Conservation (phyloP, 2,329 filamentous ascomycete species). For the Pseudogymnoascus sp. region DNA sequence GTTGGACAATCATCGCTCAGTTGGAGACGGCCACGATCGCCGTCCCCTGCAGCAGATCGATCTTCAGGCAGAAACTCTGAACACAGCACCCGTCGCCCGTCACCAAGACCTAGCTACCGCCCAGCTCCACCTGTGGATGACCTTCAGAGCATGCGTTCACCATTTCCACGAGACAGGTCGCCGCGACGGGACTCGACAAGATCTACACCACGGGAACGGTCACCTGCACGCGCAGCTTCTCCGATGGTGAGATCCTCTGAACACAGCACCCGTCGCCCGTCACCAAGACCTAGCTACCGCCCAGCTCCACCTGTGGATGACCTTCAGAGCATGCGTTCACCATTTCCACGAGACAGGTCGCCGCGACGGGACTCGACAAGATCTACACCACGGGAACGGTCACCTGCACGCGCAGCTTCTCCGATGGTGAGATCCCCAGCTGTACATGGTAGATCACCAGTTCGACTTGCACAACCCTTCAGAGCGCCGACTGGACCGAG, state of each 20-base stretch:
- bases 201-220: conserved; percentile 27
- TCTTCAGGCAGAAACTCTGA: conserved; percentile 47
- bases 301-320: conserved; percentile 28
- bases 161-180: conserved; percentile 13
- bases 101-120: conserved; percentile 43
- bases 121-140: conserved; percentile 28
- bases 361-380: conserved; percentile 22
- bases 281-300: conserved; percentile 43
- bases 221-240: conserved; percentile 21
- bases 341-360: conserved; percentile 13
- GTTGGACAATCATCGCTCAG: conserved; percentile 38
- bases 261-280: conserved; percentile 57
- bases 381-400: conserved; percentile 27
- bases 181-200: conserved; percentile 22
- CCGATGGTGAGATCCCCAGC: conserved; percentile 6
- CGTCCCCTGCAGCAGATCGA: conserved; percentile 38
- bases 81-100: conserved; percentile 55
- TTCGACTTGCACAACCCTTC: conserved; percentile 25
- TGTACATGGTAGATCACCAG: conserved; percentile 24
- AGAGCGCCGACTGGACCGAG: conserved; percentile 29
- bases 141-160: conserved; percentile 22
- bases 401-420: conserved; percentile 21
- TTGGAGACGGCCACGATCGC: conserved; percentile 36
- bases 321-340: conserved; percentile 22
- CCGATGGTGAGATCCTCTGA: conserved; percentile 6